These are phyloP conservation scores for Sugiyamaella neomexicana DNA, from an alignment of 1,139 yeast genomes.

Conservation along the genomic window DNA sequence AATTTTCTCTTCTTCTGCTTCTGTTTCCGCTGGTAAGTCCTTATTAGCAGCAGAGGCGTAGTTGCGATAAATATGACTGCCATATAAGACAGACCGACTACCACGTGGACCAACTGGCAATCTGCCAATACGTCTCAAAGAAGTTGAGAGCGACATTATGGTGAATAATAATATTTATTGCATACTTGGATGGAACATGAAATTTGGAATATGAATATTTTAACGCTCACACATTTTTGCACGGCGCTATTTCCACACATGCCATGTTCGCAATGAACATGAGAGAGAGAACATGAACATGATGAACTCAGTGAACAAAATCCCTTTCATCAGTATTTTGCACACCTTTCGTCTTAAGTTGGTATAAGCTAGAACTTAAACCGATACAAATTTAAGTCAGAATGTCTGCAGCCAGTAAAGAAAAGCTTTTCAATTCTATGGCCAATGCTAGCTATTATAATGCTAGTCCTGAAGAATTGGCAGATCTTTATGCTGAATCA, in stretches of 20 bases:
- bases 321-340: background rate
- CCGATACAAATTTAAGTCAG: background rate
- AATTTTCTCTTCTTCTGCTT: background rate
- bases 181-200: background rate
- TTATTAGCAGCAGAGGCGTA: background rate
- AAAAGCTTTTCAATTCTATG: slow-evolving; percentile 14
- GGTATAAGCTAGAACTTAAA: too few species aligned
- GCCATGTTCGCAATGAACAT: background rate
- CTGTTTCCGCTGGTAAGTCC: background rate
- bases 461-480: slow-evolving; percentile 32
- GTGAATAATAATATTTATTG: background rate
- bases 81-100: background rate
- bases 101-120: background rate
- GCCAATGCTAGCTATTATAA: slow-evolving; percentile 24
- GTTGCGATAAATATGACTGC: background rate
- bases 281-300: background rate
- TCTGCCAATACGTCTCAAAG: background rate
- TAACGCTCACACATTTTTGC: background rate
- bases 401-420: slow-evolving; percentile 2
- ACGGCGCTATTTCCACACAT: slow-evolving; percentile 1
- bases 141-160: background rate
- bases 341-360: background rate
- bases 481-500: slow-evolving; percentile 34
- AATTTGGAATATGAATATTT: background rate
- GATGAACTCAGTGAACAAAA: background rate